Percentiles rank a stretch among this genome's conserved stretches.
These are phyloP conservation scores for Fusarium praegraminearum DNA, from an alignment of 2,329 filamentous ascomycete genomes.

Conservation along the genomic window DNA sequence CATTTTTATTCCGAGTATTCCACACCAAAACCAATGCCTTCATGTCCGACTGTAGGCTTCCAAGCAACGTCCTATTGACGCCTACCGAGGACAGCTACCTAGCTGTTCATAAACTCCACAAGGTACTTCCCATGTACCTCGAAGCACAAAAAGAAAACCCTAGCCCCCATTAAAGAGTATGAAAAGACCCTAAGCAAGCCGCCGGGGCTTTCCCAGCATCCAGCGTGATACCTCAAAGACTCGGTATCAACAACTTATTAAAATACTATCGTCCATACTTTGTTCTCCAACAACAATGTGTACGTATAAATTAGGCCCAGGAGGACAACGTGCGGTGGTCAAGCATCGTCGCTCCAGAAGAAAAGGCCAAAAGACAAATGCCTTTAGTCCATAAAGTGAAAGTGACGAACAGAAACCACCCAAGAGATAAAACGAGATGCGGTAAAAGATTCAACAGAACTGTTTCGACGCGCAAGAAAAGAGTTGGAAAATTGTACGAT, in stretches of 20 bases:
- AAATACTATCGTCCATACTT: constrained; percentile 43
- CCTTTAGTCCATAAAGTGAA: constrained; percentile 29
- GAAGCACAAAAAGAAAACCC: constrained; percentile 30
- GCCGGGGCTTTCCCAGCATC: constrained; percentile 51
- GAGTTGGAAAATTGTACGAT: constrained; percentile 57
- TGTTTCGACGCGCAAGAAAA: constrained; percentile 42
- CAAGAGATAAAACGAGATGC: constrained; percentile 47
- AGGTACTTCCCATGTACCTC: constrained; percentile 27
- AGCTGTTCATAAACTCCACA: constrained; percentile 44
- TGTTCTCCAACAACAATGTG: constrained; percentile 47
- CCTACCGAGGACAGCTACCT: constrained; percentile 33
- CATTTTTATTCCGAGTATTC: constrained; percentile 38
- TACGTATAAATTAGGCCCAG: constrained; percentile 49
- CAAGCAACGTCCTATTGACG: constrained; percentile 31
- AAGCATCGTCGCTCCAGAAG: constrained; percentile 31
- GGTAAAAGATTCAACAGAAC: constrained; percentile 48
- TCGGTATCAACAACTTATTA: constrained; percentile 43
- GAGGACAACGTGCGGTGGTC: constrained; percentile 44
- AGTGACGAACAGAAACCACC: constrained; percentile 49
- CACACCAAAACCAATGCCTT: constrained; percentile 37
- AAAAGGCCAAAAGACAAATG: constrained; percentile 42
- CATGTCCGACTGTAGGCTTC: constrained; percentile 42
- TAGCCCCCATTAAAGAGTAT: constrained; percentile 42
- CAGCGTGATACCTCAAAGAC: constrained; percentile 40
- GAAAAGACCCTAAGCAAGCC: constrained; percentile 48